Base-by-base conservation (phyloP, 2,329 filamentous ascomycete genomes). In the Pseudogymnoascus sp. region DNA sequence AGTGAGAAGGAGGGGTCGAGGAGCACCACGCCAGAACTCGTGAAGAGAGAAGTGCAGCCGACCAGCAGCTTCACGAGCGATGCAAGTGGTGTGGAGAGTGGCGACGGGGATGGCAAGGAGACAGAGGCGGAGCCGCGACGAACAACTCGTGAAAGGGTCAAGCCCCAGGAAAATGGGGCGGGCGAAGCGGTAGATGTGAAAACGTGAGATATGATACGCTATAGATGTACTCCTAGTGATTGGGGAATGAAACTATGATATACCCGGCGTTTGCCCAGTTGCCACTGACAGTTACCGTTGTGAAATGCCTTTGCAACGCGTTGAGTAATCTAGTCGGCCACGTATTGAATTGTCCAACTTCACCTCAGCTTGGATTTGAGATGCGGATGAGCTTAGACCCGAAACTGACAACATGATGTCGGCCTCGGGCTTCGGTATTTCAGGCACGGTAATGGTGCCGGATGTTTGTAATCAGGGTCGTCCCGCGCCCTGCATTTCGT, bases 171-270 rank as follows among this genome's bases (percentile, higher is more conserved):
- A 5, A 33, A 8, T 20, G n/a, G 4, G 16, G 28, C 12, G n/a
- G 47, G 28, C 9, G 47, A 54, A 8, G 47, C 9, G n/a, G 8
- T 54, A 20, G 28, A 54, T 33, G 47, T 54, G 16, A 54, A 50
- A 33, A 54, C 47, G 35, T 20, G 28, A 54, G 47, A 35, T 54
- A 54, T 54, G 47, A 54, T 54, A 54, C 47, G 28, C n/a, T 33
- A 54, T 54, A 54, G 28, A 54, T 54, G 47, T 54, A 54, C 47
- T 35, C 25, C 28, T 54, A 54, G 47, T 54, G 47, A 18, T 54
- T 54, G 30, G 28, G 16, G 16, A 54, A 54, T 54, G 16, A 54
- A 54, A 54, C 47, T 35, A 54, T 14, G 28, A 54, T 54, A 54
- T 54, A 54, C 47, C 28, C 28, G 16, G 25, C 47, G 1, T 54